Evolutionary conservation across 345 rosid species (phyloP).

Genomic region (Hibiscus tridactylites): DNA sequence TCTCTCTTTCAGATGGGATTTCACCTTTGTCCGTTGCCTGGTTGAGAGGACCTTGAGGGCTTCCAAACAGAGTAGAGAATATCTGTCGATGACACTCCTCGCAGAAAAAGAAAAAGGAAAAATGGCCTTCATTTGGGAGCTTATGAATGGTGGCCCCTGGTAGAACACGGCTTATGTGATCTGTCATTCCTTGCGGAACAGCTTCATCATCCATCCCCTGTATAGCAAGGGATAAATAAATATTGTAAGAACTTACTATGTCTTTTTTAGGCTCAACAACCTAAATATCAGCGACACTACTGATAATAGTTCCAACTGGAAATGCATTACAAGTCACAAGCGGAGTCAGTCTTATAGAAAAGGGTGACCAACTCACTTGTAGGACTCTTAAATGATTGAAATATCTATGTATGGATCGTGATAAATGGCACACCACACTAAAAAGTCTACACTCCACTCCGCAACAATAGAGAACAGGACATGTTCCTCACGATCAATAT

Average conservation of each 20-base stretch:
- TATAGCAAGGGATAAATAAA: slow-evolving; percentile 6
- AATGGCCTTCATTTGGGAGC: slow-evolving; percentile 80
- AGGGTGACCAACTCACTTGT: neutral
- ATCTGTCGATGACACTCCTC: slow-evolving; percentile 72
- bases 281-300: neutral
- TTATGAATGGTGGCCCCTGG: slow-evolving; percentile 56
- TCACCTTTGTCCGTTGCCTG: slow-evolving; percentile 21
- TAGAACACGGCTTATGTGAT: slow-evolving; percentile 66
- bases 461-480: neutral
- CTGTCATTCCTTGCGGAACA: slow-evolving; percentile 51
- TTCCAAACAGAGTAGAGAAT: slow-evolving; percentile 62
- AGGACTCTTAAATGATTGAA: neutral
- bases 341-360: neutral
- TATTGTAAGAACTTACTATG: neutral
- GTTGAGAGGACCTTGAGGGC: slow-evolving; percentile 50
- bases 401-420: neutral
- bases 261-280: neutral
- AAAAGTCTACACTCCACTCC: neutral
- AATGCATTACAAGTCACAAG: neutral
- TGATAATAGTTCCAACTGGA: neutral
- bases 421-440: neutral
- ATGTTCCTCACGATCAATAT: neutral
- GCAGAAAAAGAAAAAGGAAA: slow-evolving; percentile 71
- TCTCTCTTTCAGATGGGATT: slow-evolving; percentile 10
- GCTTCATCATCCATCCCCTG: slow-evolving; percentile 82